A percentile compares a stretch with the other conserved stretches of the same genome.
Conservation (phyloP, 805 yeast species). For the Yamadazyma phyllophila region DNA sequence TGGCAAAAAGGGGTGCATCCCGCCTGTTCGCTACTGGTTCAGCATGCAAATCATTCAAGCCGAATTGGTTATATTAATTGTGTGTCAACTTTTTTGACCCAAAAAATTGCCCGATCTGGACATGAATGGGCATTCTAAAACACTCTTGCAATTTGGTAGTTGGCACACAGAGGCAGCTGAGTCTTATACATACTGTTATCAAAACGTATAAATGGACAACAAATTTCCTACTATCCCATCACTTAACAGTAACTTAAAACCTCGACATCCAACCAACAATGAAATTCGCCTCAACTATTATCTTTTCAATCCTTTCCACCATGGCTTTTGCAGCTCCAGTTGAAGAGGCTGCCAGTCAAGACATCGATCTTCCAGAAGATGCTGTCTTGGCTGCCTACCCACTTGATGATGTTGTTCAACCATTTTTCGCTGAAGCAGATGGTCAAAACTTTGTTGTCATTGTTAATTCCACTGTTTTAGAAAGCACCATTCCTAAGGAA, state of each 20-base stretch:
- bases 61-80: no score
- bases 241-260: background rate
- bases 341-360: slow-evolving; percentile 10
- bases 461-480: slow-evolving; percentile 14
- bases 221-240: background rate
- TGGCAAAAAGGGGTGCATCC: no score
- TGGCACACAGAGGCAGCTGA: no score
- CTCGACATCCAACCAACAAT: slow-evolving; percentile 2
- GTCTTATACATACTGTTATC: no score
- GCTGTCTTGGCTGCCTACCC: slow-evolving; percentile 15
- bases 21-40: no score
- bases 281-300: slow-evolving; percentile 14
- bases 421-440: slow-evolving; percentile 12
- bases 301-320: slow-evolving; percentile 12
- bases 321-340: slow-evolving; percentile 14
- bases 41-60: no score
- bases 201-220: background rate
- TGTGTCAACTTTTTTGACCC: background rate
- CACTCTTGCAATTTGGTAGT: background rate
- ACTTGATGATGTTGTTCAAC: slow-evolving; percentile 10
- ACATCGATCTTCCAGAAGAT: slow-evolving; percentile 13
- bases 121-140: slow-evolving; percentile 11
- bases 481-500: slow-evolving; percentile 1
- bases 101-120: slow-evolving; percentile 14
- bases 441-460: slow-evolving; percentile 15